Percentiles rank a stretch among this genome's conserved stretches.
Conservation (phyloP, 805 yeast genomes). For the Vanderwaltozyma yarrowii region DNA sequence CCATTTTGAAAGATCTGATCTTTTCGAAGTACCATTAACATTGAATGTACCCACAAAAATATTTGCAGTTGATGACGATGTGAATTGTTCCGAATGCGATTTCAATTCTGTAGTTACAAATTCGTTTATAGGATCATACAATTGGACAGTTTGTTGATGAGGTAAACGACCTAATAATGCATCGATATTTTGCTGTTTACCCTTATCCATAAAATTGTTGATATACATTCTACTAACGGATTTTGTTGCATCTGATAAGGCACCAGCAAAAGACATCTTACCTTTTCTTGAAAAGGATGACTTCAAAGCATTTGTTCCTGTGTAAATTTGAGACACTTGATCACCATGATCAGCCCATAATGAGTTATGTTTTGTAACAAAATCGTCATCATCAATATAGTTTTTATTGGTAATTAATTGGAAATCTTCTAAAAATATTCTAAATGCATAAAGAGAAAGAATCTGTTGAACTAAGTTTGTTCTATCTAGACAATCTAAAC, state of each 20-base stretch:
- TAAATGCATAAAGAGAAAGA: constrained; percentile 61
- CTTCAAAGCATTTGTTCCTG: constrained; percentile 95
- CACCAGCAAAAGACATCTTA: constrained; percentile 94
- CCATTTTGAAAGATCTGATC: constrained; percentile 62
- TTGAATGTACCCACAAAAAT: constrained; percentile 82
- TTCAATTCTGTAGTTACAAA: constrained; percentile 58
- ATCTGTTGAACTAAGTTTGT: constrained; percentile 86
- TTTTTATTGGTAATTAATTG: constrained; percentile 20
- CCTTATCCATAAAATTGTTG: constrained; percentile 88
- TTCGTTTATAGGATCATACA: constrained; percentile 85
- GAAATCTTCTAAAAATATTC: constrained; percentile 39
- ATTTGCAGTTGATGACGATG: constrained; percentile 47
- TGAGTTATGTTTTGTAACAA: constrained; percentile 66
- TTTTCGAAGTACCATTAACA: constrained; percentile 59
- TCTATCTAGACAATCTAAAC: constrained; percentile 90
- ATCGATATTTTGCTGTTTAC: constrained; percentile 84
- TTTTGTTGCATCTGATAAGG: constrained; percentile 93
- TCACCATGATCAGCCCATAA: constrained; percentile 99
- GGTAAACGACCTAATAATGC: constrained; percentile 72
- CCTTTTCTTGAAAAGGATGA: constrained; percentile 92
- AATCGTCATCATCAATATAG: constrained; percentile 36
- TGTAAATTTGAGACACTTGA: constrained; percentile 87
- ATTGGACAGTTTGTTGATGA: constrained; percentile 55
- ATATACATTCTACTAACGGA: constrained; percentile 92
- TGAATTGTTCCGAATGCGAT: constrained; percentile 37